Evolutionary conservation across 2,329 filamentous ascomycete genomes (phyloP), one percentile per base, ranked within the genome.

Genomic region (Ophiostoma australiae): DNA sequence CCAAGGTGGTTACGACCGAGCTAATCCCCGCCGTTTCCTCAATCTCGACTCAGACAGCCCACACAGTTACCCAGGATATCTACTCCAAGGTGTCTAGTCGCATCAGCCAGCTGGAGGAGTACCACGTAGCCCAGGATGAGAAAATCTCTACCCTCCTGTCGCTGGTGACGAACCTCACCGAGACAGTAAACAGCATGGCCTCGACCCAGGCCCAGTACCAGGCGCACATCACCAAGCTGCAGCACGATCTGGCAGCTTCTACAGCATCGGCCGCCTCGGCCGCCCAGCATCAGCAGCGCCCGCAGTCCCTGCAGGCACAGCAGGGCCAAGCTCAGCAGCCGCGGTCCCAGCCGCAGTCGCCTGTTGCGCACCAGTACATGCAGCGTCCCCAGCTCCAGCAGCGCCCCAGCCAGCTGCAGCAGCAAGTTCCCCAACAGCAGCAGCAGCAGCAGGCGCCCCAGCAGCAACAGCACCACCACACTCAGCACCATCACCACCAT

Each of bases 121-220:
- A 81, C n/a, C 84, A 85, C 70, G 82, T 83, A 6, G 81, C 81
- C 3, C 85, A 89, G 70, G 81, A 80, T 70, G 82, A 83, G 74
- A 93, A 93, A 84, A 90, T 94, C 72, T 87, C 91, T 70, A 87
- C 91, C 76, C 84, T 94, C n/a, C 84, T 89, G 8, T 84, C 85
- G 17, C 84, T 91, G 39, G 88, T 92, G 4, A 85, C 85, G 41
- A 85, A 87, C 33, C 83, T 94, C 71, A 86, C 89, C 2, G 87
- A 90, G 73, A 91, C 89, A 65, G 84, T 94, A 33, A 86, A 88
- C 55, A 86, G 86, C 15, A 89, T 94, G 89, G 89, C 89, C 5
- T 81, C 86, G 5, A 85, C 86, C 1, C 91, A 94, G 79, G 81
- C 86, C 4, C 85, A 90, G 70, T 88, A 93, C 74, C 90, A 93